Evolutionary conservation across 768 basidiomycete genomes (phyloP).

Genomic region (Clavaria fumosa): DNA sequence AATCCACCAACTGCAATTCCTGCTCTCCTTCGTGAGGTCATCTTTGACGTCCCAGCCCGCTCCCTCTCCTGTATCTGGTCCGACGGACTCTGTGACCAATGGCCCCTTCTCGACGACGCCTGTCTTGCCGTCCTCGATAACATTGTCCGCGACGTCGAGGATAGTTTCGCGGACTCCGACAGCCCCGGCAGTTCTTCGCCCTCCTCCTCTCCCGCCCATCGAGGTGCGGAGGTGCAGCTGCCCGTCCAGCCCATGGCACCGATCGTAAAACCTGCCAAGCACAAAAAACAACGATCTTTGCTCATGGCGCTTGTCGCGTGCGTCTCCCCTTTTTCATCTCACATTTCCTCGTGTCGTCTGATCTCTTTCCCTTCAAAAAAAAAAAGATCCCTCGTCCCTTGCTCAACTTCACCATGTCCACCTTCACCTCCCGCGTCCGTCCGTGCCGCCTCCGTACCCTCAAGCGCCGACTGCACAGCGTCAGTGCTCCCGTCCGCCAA

Average conservation of each 20-base stretch:
- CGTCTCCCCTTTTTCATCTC: constrained; percentile 11
- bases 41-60: constrained; percentile 36
- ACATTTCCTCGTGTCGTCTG: constrained; percentile 10
- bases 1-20: constrained; percentile 46
- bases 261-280: constrained; percentile 25
- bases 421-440: constrained; percentile 18
- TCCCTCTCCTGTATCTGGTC: constrained; percentile 39
- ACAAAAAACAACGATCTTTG: constrained; percentile 58
- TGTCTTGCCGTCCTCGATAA: constrained; percentile 32
- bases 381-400: no score
- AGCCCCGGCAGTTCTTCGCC: no score
- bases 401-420: constrained; percentile 16
- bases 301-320: constrained; percentile 56
- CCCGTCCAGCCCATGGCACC: constrained; percentile 15
- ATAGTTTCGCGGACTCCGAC: constrained; percentile 29
- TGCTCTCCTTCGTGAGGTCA: constrained; percentile 40
- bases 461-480: constrained; percentile 17
- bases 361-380: no score
- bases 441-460: constrained; percentile 18
- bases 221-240: no score
- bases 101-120: constrained; percentile 26
- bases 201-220: no score
- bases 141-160: constrained; percentile 38
- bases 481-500: constrained; percentile 16
- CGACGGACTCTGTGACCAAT: constrained; percentile 36